Conservation (phyloP, 2,329 filamentous ascomycete genomes). For the Fusarium brevicatenulatum region DNA sequence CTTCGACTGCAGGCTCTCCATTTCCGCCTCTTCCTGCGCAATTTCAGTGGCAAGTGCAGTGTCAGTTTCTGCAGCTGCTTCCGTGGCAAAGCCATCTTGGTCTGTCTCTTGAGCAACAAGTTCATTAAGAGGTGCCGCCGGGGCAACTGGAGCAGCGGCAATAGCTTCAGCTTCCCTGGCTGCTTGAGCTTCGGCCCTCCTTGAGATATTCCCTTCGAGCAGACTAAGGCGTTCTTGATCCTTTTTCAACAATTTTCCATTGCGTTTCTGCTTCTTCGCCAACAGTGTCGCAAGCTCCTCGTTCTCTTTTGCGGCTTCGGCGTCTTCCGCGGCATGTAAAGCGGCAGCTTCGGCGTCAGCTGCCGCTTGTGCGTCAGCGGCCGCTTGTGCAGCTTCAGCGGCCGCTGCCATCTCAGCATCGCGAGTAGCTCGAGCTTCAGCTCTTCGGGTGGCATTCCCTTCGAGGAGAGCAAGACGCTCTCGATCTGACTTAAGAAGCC, state of each 20-base stretch:
- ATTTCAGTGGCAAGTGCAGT: conserved; percentile 24
- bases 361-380: conserved; percentile 27
- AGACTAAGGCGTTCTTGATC: conserved; percentile 37
- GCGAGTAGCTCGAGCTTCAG: conserved; percentile 40
- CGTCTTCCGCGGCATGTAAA: conserved; percentile 47
- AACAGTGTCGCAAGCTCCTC: conserved; percentile 31
- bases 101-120: conserved; percentile 19
- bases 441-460: conserved; percentile 39
- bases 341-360: conserved; percentile 37
- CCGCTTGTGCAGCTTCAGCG: conserved; percentile 33
- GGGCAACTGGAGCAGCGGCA: conserved; percentile 10
- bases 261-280: conserved; percentile 37
- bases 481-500: conserved; percentile 35
- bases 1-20: conserved; percentile 35
- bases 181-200: conserved; percentile 30
- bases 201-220: conserved; percentile 32
- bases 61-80: conserved; percentile 31
- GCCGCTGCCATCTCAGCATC: conserved; percentile 20
- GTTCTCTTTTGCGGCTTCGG: conserved; percentile 39
- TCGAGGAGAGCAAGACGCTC: conserved; percentile 36
- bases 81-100: conserved; percentile 15
- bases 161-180: conserved; percentile 27
- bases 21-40: conserved; percentile 42
- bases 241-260: conserved; percentile 35
- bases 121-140: conserved; percentile 19